phyloP scores from a whole-genome alignment of 257 asterid genomes.

The Perilla frutescens region DNA sequence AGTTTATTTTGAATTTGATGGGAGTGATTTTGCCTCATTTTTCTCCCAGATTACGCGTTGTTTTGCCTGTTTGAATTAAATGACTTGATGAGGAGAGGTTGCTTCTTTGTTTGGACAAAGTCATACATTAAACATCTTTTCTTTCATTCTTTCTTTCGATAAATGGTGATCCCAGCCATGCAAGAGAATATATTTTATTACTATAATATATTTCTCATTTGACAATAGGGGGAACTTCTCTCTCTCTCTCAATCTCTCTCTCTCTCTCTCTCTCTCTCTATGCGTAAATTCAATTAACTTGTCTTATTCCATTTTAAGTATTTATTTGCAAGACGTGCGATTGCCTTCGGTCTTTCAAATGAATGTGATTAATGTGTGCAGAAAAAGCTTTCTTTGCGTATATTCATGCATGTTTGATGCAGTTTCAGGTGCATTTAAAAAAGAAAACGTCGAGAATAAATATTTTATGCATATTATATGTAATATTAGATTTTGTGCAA shows the following conservation, averaged over 20 bases:
- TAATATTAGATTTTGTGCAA: slow-evolving; percentile 8
- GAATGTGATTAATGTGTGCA: slow-evolving; percentile 18
- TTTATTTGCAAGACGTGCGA: slow-evolving; percentile 13
- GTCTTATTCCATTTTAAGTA: too few species aligned
- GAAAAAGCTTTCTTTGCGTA: slow-evolving; percentile 38
- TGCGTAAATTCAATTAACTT: background rate
- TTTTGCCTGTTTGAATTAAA: slow-evolving; percentile 22
- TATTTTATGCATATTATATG: background rate
- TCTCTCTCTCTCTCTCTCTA: slow-evolving; percentile 15
- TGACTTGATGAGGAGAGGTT: slow-evolving; percentile 19
- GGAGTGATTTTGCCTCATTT: background rate
- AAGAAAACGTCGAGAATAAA: background rate
- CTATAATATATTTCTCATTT: background rate
- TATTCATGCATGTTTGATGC: slow-evolving; percentile 35
- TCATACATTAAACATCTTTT: slow-evolving; percentile 29
- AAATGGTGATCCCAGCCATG: slow-evolving; percentile 33
- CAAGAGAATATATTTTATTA: slow-evolving; percentile 32
- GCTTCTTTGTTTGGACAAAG: slow-evolving; percentile 42
- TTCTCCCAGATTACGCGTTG: slow-evolving; percentile 31
- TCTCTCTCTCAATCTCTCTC: slow-evolving; percentile 9
- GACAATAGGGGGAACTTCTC: slow-evolving; percentile 1
- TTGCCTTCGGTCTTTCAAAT: slow-evolving; percentile 34
- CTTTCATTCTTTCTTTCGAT: background rate
- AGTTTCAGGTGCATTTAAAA: slow-evolving; percentile 40
- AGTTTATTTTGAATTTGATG: background rate